Evolutionary conservation across 1,284 basidiomycete genomes (phyloP).

Genomic region (Earliella scabrosa): DNA sequence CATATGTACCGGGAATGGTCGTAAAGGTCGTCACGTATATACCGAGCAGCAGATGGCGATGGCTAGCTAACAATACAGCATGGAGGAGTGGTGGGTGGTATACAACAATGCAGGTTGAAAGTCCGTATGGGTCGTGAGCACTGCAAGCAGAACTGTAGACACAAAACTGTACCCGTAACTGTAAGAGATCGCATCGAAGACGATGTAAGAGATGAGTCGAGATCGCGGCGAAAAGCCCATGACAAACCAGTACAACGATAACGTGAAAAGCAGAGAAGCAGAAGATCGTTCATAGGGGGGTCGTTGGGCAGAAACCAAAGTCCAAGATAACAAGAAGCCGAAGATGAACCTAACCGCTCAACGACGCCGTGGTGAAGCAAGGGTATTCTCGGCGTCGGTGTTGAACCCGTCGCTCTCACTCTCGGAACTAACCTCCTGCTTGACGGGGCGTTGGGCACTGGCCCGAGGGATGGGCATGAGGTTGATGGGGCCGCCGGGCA

Average conservation of each 20-base stretch:
- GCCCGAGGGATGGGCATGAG: slow-evolving; percentile 44
- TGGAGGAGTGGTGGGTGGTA: slow-evolving; percentile 30
- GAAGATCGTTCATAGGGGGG: slow-evolving; percentile 22
- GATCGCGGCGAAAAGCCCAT: slow-evolving; percentile 14
- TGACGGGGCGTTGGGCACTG: slow-evolving; percentile 53
- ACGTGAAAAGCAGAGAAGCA: slow-evolving; percentile 18
- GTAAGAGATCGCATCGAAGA: slow-evolving; percentile 13
- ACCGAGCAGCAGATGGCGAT: slow-evolving; percentile 24
- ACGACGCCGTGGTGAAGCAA: slow-evolving; percentile 18
- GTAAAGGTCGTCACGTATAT: slow-evolving; percentile 31
- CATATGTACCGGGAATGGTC: slow-evolving; percentile 20
- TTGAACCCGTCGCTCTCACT: slow-evolving; percentile 67
- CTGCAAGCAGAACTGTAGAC: slow-evolving; percentile 21
- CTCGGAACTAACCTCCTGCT: slow-evolving; percentile 59
- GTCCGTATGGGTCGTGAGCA: slow-evolving; percentile 32
- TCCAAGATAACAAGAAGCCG: slow-evolving; percentile 18
- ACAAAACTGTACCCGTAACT: slow-evolving; percentile 7
- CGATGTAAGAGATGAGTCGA: too few relatives aligned
- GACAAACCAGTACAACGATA: slow-evolving; percentile 6
- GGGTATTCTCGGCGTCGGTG: slow-evolving; percentile 39
- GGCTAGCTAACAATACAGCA: slow-evolving; percentile 46
- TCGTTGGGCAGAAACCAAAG: slow-evolving; percentile 17
- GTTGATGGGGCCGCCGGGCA: slow-evolving; percentile 60
- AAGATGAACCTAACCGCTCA: slow-evolving; percentile 17
- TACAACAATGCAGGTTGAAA: slow-evolving; percentile 34